Conservation (phyloP, 768 basidiomycete genomes). For the Trametes coccinea region DNA sequence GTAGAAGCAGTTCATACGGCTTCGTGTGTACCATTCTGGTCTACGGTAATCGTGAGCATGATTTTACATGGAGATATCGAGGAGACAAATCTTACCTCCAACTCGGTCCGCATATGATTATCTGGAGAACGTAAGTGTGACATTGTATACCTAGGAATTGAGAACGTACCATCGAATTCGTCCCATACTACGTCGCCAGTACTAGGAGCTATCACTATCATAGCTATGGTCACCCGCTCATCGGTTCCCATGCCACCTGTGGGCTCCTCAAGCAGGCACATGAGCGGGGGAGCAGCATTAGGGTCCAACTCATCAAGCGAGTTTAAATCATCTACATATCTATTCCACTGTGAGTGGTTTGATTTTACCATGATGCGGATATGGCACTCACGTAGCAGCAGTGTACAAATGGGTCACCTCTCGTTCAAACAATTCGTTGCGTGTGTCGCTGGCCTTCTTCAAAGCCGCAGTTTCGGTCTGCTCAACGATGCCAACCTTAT, state of each 20-base stretch:
- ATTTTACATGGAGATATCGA: no score
- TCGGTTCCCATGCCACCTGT: constrained; percentile 43
- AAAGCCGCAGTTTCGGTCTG: constrained; percentile 88
- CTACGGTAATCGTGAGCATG: constrained; percentile 37
- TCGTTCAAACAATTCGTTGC: constrained; percentile 71
- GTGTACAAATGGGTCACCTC: constrained; percentile 81
- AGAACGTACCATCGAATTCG: constrained; percentile 69
- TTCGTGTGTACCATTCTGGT: constrained; percentile 84
- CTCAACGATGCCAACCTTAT: constrained; percentile 81
- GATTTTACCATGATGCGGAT: not conserved
- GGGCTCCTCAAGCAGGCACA: constrained; percentile 69
- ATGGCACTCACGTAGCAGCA: constrained; percentile 70
- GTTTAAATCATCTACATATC: constrained; percentile 81
- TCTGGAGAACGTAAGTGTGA: constrained; percentile 44
- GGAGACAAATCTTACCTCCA: constrained; percentile 58
- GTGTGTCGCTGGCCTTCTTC: constrained; percentile 79
- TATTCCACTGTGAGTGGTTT: constrained; percentile 31
- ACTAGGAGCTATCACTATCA: constrained; percentile 79
- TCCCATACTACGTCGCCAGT: constrained; percentile 96
- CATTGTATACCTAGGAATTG: not conserved
- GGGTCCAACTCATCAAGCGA: constrained; percentile 62
- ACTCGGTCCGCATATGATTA: constrained; percentile 80
- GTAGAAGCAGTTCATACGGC: constrained; percentile 80
- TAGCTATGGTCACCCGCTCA: constrained; percentile 55
- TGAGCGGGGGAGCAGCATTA: constrained; percentile 65